Conservation (phyloP, 2,329 filamentous ascomycete species). For the Neofusicoccum parvum region DNA sequence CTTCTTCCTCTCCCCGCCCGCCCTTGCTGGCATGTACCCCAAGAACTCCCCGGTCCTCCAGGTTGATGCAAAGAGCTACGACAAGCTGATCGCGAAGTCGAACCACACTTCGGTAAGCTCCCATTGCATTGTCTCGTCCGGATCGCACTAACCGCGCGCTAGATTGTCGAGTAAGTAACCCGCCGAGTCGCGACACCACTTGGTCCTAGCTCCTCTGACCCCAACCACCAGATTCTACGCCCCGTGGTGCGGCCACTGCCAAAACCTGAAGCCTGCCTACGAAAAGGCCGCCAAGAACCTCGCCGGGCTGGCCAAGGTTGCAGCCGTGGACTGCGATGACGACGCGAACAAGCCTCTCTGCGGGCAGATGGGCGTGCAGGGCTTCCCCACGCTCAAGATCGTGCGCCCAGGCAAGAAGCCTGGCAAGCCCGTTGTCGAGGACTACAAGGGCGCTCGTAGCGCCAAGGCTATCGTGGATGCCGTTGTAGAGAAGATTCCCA, state of each 20-base stretch:
- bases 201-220: conserved; percentile 10
- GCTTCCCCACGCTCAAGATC: conserved; percentile 95
- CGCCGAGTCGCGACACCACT: background rate
- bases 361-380: conserved; percentile 80
- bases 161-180: conserved; percentile 33
- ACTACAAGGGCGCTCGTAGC: conserved; percentile 81
- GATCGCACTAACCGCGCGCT: background rate
- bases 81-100: conserved; percentile 79
- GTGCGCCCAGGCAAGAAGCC: conserved; percentile 81
- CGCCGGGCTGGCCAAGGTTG: conserved; percentile 90
- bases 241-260: conserved; percentile 96
- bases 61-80: conserved; percentile 76
- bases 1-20: conserved; percentile 66
- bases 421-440: conserved; percentile 79
- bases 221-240: conserved; percentile 80
- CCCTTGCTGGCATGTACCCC: conserved; percentile 73
- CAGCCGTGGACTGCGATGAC: conserved; percentile 92
- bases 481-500: conserved; percentile 84
- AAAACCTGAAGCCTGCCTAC: conserved; percentile 93
- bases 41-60: conserved; percentile 88
- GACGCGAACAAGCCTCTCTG: conserved; percentile 90
- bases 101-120: conserved; percentile 85
- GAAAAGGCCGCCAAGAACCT: conserved; percentile 91
- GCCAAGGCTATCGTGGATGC: conserved; percentile 88
- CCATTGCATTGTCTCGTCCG: conserved; percentile 13